Conservation (phyloP, 768 basidiomycete species). For the Boletus patriciae region DNA sequence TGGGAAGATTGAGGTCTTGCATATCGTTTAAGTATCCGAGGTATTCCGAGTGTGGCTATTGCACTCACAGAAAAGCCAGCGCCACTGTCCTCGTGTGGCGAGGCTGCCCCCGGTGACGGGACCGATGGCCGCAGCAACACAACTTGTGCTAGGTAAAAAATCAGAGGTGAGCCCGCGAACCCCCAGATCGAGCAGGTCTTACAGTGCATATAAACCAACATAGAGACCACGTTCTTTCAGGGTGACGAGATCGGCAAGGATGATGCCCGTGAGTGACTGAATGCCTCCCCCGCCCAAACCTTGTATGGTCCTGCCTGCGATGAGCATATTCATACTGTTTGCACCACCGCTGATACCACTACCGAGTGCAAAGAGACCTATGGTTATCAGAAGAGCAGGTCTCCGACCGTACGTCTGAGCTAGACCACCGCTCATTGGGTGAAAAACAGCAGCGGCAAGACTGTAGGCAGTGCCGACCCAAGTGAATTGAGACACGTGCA, state of each 20-base stretch:
- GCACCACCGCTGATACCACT: slow-evolving; percentile 37
- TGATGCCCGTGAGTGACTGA: too few species aligned
- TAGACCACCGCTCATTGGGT: neutral
- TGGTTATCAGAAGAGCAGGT: neutral
- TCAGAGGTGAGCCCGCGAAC: neutral
- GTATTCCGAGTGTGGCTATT: neutral
- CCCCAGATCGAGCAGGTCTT: slow-evolving; percentile 1
- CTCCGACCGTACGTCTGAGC: neutral
- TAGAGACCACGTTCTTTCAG: slow-evolving; percentile 11
- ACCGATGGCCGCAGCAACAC: slow-evolving; percentile 33
- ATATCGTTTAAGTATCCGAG: neutral
- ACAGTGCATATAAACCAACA: slow-evolving; percentile 38
- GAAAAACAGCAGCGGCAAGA: neutral
- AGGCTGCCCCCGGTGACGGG: slow-evolving; percentile 38
- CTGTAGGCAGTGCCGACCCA: neutral
- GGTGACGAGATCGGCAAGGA: too few species aligned
- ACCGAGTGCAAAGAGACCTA: neutral
- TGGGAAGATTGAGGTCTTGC: neutral
- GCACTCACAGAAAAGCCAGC: slow-evolving; percentile 37
- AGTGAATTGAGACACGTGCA: neutral
- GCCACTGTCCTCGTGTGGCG: slow-evolving; percentile 33
- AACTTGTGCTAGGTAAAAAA: slow-evolving; percentile 27
- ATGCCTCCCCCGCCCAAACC: slow-evolving; percentile 32
- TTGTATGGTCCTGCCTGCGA: slow-evolving; percentile 43
- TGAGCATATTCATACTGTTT: slow-evolving; percentile 40